Evolutionary conservation across 257 asterid species (phyloP), one percentile per base, ranked within the genome.

Genomic region (Penstemon barbatus): DNA sequence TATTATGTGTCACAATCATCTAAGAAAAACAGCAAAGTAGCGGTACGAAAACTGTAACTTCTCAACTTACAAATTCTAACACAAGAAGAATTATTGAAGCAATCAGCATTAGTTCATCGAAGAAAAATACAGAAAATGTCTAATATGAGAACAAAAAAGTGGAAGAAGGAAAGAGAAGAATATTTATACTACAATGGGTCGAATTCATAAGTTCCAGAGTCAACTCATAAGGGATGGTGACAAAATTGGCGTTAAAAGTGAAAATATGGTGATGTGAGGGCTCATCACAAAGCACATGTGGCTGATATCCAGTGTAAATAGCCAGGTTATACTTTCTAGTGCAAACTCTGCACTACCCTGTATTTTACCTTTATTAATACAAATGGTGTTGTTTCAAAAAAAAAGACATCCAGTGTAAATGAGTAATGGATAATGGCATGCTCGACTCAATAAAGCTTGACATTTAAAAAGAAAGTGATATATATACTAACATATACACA

Each of bases 381-480:
- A 15, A 15, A 15, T 15, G 18, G 18, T 15, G 18, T 15, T 15
- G 18, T 15, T 15, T 15, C 18, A 15, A 15, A 15, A 15, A 15
- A 15, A 15, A 15, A 0, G 8, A 41, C 9, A 11, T 38, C 11
- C 46, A 9, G 7, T n/a, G 18, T 43, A 19, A 52, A 36, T 9
- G n/a, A 49, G 38, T 36, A 63, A 49, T 41, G 11, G 57, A 12
- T 36, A 57, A 37, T 71, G 75, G 49, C 58, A 63, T 52, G 36
- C 42, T 45, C 58, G 61, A 18, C 37, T 62, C 5, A 51, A 15
- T 38, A 52, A 41, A 46, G 19, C 33, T 51, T 19, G 68, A 59
- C 51, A 71, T 18, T 5, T 54, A 46, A 50, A 55, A 36, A 49
- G 48, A 57, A 42, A 58, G 8, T 6, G 7, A 33, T 36, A n/a